Evolutionary conservation across 2,329 filamentous ascomycete genomes (phyloP).

Genomic region (Colletotrichum nymphaeae): DNA sequence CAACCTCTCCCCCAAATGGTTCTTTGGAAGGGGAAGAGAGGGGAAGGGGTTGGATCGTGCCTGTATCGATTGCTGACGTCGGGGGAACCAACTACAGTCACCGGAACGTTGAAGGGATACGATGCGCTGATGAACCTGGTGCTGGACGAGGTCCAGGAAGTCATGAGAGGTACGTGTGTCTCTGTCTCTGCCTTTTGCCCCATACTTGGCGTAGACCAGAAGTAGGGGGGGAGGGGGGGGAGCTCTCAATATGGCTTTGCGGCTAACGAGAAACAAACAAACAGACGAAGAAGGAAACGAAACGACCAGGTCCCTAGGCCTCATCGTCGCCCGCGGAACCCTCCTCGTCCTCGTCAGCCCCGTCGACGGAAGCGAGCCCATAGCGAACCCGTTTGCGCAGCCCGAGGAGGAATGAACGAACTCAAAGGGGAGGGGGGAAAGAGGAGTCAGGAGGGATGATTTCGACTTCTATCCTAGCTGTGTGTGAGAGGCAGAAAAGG

Average conservation of each 20-base stretch:
- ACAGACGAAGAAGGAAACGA: slow-evolving; percentile 94
- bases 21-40: too few species aligned
- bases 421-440: too few species aligned
- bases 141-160: slow-evolving; percentile 91
- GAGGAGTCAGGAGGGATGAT: too few species aligned
- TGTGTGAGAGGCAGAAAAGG: too few species aligned
- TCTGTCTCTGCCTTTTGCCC: too few species aligned
- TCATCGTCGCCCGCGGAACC: slow-evolving; percentile 92
- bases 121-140: slow-evolving; percentile 99
- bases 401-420: slow-evolving; percentile 69
- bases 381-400: slow-evolving; percentile 91
- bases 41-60: too few species aligned
- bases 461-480: too few species aligned
- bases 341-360: slow-evolving; percentile 93
- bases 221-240: neutral
- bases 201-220: too few species aligned
- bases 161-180: slow-evolving; percentile 77
- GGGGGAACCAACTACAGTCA: slow-evolving; percentile 67
- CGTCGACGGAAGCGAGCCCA: slow-evolving; percentile 93
- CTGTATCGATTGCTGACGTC: neutral
- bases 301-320: slow-evolving; percentile 80
- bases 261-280: neutral
- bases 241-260: neutral
- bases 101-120: slow-evolving; percentile 91
- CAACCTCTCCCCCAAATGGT: too few species aligned